Evolutionary conservation across 163 green algal species (phyloP).

Genomic region (Volvox carteri): DNA sequence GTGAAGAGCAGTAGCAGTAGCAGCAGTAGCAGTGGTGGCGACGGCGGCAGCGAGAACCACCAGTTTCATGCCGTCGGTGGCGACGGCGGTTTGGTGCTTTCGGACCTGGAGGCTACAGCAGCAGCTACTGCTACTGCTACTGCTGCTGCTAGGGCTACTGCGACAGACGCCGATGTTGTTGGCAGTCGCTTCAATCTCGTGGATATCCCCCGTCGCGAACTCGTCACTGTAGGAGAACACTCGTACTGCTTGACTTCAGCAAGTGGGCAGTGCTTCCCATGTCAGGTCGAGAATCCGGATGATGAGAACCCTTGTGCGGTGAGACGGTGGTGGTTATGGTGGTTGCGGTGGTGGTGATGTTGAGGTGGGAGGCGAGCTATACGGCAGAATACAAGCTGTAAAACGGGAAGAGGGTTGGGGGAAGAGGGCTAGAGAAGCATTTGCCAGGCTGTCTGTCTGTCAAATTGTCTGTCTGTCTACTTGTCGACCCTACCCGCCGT

Average conservation of each 20-base stretch:
- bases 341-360: background rate
- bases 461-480: background rate
- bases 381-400: background rate
- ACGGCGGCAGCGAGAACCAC: background rate
- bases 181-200: no score
- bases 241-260: constrained; percentile 15
- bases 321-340: no score
- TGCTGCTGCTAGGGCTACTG: no score
- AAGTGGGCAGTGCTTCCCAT: background rate
- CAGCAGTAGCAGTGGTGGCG: background rate
- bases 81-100: background rate
- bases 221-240: no score
- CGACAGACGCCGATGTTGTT: no score
- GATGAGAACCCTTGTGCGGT: constrained; percentile 21
- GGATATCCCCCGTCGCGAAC: no score
- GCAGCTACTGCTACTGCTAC: no score
- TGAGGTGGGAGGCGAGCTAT: background rate
- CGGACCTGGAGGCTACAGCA: no score
- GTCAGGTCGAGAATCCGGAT: background rate
- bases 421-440: background rate
- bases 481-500: background rate
- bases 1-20: background rate
- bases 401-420: background rate
- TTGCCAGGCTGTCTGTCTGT: background rate
- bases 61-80: background rate